Base-by-base conservation (phyloP, 495 filamentous ascomycete genomes). In the Aspergillus diversus region DNA sequence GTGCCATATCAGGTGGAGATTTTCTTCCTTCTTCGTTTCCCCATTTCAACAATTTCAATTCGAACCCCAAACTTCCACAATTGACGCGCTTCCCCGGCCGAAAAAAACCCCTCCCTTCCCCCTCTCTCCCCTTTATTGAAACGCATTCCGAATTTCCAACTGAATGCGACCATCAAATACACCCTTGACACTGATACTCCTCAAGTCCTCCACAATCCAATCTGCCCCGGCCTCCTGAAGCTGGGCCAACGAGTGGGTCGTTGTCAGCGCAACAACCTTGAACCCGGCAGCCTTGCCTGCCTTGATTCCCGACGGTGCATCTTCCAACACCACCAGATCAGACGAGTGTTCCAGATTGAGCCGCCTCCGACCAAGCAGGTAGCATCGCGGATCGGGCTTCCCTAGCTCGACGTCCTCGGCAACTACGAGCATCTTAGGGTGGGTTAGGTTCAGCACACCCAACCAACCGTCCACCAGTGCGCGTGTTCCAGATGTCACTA, bases 241-340 rank as follows among this genome's bases (percentile, higher is more conserved):
- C 74, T 93, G 83, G 66, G 86, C 86, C 46, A 87, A 77, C 21
- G 85, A 84, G 75, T 99, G 94, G 51, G 90, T 93, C 47, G 94
- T 97, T 51, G 89, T 87, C 35, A 99, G 73, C n/a, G 88, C 93
- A 48, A 97, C 76, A 5, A 99, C 95, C 71, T 86, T 87, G 77
- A 92, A 98, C 3, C 92, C 92, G 3, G 95, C 94, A 1, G 87
- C 91, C 76, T 95, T 96, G 27, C 95, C 94, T 17, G 93, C 88
- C 54, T 76, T 78, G 63, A 97, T 93, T 4, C 95, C 95, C n/a
- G 93, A 92, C 0, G 95, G 94, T 53, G 90, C 89, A 75, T 99
- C 95, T 74, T 99, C 95, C 7, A 99, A 75, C 37, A 99, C 94
- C 16, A 97, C 77, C 17, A 95, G 78, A 13, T 82, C 75, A 12